Evolutionary conservation across 768 basidiomycete genomes (phyloP), one percentile per base, ranked within the genome.

Genomic region (Kwoniella botswanensis): DNA sequence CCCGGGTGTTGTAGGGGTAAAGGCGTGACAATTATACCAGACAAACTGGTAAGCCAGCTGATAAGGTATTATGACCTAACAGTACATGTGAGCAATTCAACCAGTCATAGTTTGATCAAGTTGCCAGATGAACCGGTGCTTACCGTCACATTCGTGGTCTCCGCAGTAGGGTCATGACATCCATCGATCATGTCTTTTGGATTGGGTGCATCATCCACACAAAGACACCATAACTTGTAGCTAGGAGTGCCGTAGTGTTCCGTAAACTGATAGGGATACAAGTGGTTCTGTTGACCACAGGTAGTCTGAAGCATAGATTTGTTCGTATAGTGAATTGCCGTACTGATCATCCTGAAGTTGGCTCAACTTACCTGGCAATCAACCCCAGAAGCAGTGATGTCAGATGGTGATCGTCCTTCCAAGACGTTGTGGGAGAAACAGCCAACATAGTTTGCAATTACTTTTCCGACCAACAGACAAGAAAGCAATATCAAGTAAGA

Each of bases 21-120:
- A 58, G 26, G 57, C 6, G 18, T 58, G 57, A 35, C 57, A 58
- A 12, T 58, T 58, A 24, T 58, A 58, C 57, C 57, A 58, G 12
- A 58, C 57, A 24, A 58, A 58, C 12, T 58, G 57, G 26, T 58
- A 58, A 12, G 26, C 57, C 22, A 58, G 26, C 26, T 58, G 57
- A 24, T 58, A 58, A 2, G 57, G 57, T 10, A 58, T 24, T 12
- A 58, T 58, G 13, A 58, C 57, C 57, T 58, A 35, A 56, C 52
- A 15, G 17, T 53, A 21, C 11, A 53, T 21, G 17, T 53, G 7
- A 56, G 54, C n/a, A 56, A 10, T 50, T 4, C 46, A 10, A 50
- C 35, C 35, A 4, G 3, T 35, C 7, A 1, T 35, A 35, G 35
- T 35, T 1, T 35, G 35, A 35, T 35, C 35, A 35, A 35, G 5